Percentiles rank a stretch among this genome's conserved stretches.
Conservation (phyloP, 306 rosid genomes). For the Vigna trinervia region DNA sequence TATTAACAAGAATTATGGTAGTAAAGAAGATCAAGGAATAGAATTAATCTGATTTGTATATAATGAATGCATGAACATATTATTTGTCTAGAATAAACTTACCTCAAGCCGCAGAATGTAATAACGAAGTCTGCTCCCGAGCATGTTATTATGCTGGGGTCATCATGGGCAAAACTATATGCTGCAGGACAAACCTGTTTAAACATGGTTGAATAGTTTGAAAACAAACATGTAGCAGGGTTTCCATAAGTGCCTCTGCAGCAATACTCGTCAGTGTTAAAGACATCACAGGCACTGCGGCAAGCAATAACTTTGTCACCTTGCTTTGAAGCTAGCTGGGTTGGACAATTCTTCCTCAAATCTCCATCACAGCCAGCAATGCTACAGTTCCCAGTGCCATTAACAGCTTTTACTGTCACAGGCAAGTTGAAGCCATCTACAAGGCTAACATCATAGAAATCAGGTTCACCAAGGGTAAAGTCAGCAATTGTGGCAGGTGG, state of each 20-base stretch:
- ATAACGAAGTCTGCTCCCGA: conserved; percentile 53
- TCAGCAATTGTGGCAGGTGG: conserved; percentile 47
- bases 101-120: conserved; percentile 65
- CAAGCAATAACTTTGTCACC: conserved; percentile 56
- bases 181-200: conserved; percentile 59
- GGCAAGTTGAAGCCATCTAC: conserved; percentile 75
- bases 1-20: conserved; percentile 10
- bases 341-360: conserved; percentile 57
- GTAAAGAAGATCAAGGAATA: neutral
- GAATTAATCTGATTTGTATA: neutral
- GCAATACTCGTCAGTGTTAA: conserved; percentile 59
- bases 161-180: conserved; percentile 60
- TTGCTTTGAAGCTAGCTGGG: conserved; percentile 50
- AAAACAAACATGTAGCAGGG: conserved; percentile 50
- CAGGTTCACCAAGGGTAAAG: conserved; percentile 37
- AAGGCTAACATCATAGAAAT: conserved; percentile 65
- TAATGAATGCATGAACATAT: no score
- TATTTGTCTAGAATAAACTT: neutral
- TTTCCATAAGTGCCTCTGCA: conserved; percentile 40
- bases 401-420: conserved; percentile 50
- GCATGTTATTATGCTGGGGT: conserved; percentile 57
- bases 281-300: conserved; percentile 63
- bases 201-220: conserved; percentile 60
- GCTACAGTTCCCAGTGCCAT: conserved; percentile 60
- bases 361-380: conserved; percentile 63